Conservation (phyloP, 176 grass and related monocot genomes). For the Miscanthus lutarioriparius region DNA sequence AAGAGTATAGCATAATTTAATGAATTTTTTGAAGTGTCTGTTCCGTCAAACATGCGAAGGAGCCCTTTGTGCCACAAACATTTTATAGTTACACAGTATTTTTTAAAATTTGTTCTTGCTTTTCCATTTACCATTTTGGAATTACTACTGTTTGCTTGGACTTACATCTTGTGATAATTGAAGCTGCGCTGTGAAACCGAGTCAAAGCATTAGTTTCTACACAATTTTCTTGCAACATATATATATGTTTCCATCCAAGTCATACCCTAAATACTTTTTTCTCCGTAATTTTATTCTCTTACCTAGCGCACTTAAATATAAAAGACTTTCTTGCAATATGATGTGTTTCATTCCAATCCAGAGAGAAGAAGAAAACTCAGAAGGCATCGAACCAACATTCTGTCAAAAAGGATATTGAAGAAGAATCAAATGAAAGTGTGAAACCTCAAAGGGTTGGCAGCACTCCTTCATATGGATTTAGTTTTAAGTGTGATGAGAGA, state of each 20-base stretch:
- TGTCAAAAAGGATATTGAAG: conserved; percentile 42
- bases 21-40: not conserved
- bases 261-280: conserved; percentile 15
- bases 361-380: conserved; percentile 51
- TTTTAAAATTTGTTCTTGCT: not conserved
- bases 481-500: conserved; percentile 69
- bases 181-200: not conserved
- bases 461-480: conserved; percentile 59
- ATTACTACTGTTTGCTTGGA: not conserved
- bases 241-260: not conserved
- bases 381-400: conserved; percentile 38
- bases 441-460: conserved; percentile 48
- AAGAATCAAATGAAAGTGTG: conserved; percentile 38
- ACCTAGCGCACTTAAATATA: not conserved
- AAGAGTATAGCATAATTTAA: not conserved
- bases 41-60: not conserved
- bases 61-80: not conserved
- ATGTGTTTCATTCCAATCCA: conserved; percentile 33
- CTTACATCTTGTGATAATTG: not conserved
- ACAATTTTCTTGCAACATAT: not conserved
- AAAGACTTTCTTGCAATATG: conserved; percentile 4
- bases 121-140: not conserved
- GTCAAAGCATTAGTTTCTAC: not conserved
- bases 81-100: not conserved
- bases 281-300: not conserved